phyloP scores from a whole-genome alignment of 2,329 filamentous ascomycete genomes.

The Didymella glomerata region DNA sequence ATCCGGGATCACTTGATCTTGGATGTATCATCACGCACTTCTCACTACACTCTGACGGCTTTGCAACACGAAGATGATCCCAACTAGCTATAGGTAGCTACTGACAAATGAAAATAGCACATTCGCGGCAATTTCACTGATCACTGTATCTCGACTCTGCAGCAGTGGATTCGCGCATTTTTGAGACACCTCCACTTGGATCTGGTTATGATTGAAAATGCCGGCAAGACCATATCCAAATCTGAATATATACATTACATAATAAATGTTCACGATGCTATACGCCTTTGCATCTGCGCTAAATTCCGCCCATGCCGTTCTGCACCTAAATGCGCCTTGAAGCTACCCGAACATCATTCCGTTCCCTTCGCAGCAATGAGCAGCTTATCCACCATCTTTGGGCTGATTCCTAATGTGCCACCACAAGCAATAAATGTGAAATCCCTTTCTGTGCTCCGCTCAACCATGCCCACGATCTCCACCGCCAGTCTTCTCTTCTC shows the following conservation, averaged over 20 bases:
- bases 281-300: background rate
- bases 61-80: background rate
- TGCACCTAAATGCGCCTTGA: background rate
- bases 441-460: constrained; percentile 12
- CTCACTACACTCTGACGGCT: background rate
- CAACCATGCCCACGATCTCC: constrained; percentile 16
- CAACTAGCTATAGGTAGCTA: background rate
- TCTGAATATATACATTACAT: background rate
- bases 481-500: constrained; percentile 1
- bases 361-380: constrained; percentile 7
- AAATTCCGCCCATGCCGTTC: background rate
- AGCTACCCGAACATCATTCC: background rate
- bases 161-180: background rate
- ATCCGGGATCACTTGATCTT: background rate
- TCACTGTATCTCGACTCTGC: background rate
- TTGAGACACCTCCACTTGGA: background rate
- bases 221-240: background rate
- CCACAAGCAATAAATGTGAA: constrained; percentile 22
- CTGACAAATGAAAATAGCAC: background rate
- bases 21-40: background rate
- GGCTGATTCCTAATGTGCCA: constrained; percentile 8
- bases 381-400: constrained; percentile 15
- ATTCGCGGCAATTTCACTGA: background rate
- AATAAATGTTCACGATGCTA: background rate
- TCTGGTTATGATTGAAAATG: background rate